Percentiles rank a stretch among this genome's conserved stretches.
Evolutionary conservation across 2,329 filamentous ascomycete species (phyloP).

Genomic region (Uncinocarpus reesii): DNA sequence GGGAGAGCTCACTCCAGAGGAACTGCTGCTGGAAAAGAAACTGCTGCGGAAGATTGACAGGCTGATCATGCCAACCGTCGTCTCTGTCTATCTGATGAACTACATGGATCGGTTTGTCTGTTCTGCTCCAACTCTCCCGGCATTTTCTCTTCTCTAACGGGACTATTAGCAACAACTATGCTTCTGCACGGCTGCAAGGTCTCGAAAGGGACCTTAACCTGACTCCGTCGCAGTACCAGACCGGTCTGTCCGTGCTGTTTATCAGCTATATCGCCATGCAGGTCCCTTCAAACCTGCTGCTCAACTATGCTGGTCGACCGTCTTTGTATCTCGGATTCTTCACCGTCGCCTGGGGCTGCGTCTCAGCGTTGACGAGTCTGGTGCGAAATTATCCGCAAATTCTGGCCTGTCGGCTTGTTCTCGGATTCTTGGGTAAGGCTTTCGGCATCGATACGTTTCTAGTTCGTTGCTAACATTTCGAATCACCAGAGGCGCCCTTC

Average conservation of each 20-base stretch:
- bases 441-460: neutral
- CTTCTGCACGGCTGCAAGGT: slow-evolving; percentile 37
- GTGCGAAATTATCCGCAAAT: slow-evolving; percentile 36
- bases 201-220: slow-evolving; percentile 32
- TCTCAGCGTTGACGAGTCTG: slow-evolving; percentile 37
- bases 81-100: slow-evolving; percentile 37
- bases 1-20: slow-evolving; percentile 21
- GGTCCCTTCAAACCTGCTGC: slow-evolving; percentile 39
- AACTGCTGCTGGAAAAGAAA: slow-evolving; percentile 30
- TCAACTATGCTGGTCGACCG: slow-evolving; percentile 36
- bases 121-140: neutral
- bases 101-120: slow-evolving; percentile 35
- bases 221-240: slow-evolving; percentile 31
- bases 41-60: slow-evolving; percentile 31
- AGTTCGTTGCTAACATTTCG: slow-evolving; percentile 4
- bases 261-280: slow-evolving; percentile 39
- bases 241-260: slow-evolving; percentile 36
- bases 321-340: slow-evolving; percentile 39
- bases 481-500: slow-evolving; percentile 36
- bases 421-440: slow-evolving; percentile 30
- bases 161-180: slow-evolving; percentile 37
- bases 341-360: slow-evolving; percentile 38
- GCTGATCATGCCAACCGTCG: slow-evolving; percentile 34
- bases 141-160: neutral
- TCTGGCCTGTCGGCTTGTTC: slow-evolving; percentile 38